Percentiles rank a stretch among this genome's conserved stretches.
These are phyloP conservation scores for Hapsidospora chrysogenum DNA, from an alignment of 495 filamentous ascomycete species.

Conservation along the genomic window DNA sequence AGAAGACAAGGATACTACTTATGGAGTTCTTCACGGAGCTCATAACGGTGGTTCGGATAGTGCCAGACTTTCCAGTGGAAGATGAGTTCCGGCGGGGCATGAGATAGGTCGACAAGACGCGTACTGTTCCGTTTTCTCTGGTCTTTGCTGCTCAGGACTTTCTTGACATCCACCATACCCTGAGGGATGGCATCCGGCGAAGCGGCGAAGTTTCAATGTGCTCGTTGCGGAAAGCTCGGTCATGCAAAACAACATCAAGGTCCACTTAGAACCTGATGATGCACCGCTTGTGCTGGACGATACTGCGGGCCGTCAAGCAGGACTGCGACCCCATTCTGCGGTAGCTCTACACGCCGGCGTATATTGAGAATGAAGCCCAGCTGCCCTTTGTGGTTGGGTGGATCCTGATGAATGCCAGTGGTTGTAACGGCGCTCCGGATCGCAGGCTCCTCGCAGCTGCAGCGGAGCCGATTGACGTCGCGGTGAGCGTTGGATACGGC, in stretches of 20 bases:
- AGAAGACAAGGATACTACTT: constrained; percentile 16
- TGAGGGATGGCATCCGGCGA: constrained; percentile 6
- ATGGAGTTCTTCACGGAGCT: constrained; percentile 16
- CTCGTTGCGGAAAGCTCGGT: constrained; percentile 6
- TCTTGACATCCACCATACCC: constrained; percentile 19
- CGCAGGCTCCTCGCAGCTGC: not conserved
- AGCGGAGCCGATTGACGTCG: too few species aligned
- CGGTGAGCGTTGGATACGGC: too few species aligned
- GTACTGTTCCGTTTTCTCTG: constrained; percentile 11
- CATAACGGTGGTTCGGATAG: constrained; percentile 5
- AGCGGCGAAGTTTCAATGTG: constrained; percentile 4
- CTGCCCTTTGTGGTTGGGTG: constrained; percentile 23
- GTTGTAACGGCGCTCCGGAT: not conserved
- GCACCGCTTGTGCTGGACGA: constrained; percentile 20
- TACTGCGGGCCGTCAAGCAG: constrained; percentile 15
- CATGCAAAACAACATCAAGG: constrained; percentile 10
- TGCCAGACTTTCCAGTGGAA: constrained; percentile 9
- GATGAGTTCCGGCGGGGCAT: constrained; percentile 23
- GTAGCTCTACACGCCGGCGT: constrained; percentile 13
- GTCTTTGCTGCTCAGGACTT: constrained; percentile 24
- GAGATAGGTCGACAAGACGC: constrained; percentile 8
- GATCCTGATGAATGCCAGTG: constrained; percentile 16
- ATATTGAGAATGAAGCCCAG: constrained; percentile 18
- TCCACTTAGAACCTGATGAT: constrained; percentile 13
- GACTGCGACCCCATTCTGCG: constrained; percentile 11